Percentiles rank a stretch among this genome's conserved stretches.
Evolutionary conservation across 176 grass and related monocot species (phyloP).

Genomic region (Neostapfia colusana): DNA sequence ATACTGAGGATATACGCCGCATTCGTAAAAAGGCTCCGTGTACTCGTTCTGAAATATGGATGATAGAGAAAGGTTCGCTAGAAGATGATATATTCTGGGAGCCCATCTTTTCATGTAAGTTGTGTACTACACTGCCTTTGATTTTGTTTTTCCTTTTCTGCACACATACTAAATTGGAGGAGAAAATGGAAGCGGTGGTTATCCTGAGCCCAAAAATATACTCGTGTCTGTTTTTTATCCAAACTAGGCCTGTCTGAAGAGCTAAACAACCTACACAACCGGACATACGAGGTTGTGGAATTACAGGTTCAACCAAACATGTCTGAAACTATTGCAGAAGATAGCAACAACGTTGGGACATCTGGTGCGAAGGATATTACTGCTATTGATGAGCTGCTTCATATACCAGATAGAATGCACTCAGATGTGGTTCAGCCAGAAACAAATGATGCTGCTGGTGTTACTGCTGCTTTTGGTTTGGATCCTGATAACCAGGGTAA

Average conservation of each 20-base stretch:
- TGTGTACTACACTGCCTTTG: conserved; percentile 15
- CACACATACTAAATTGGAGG: neutral
- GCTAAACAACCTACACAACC: conserved; percentile 53
- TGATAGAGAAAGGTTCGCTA: conserved; percentile 87
- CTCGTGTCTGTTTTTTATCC: conserved; percentile 27
- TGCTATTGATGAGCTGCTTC: conserved; percentile 32
- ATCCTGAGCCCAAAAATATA: neutral
- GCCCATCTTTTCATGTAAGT: conserved; percentile 63
- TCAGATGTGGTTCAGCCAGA: conserved; percentile 5
- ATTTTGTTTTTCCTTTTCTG: conserved; percentile 32
- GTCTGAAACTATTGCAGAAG: conserved; percentile 34
- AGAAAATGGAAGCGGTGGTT: conserved; percentile 29
- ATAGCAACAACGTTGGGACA: conserved; percentile 23
- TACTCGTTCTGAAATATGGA: conserved; percentile 96
- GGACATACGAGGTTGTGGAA: conserved; percentile 48
- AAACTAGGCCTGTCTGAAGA: conserved; percentile 67
- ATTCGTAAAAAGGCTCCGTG: conserved; percentile 98
- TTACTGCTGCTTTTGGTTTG: conserved; percentile 28
- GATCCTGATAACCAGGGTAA: conserved; percentile 37
- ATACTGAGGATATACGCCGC: conserved; percentile 89
- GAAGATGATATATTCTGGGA: conserved; percentile 91
- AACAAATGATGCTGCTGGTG: no score
- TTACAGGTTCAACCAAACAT: conserved; percentile 16
- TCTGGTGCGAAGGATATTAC: conserved; percentile 34
- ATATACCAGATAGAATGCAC: conserved; percentile 26